Conservation (phyloP, 192 early-diverging fungal genomes). For the Coemansia guatemalensis region DNA sequence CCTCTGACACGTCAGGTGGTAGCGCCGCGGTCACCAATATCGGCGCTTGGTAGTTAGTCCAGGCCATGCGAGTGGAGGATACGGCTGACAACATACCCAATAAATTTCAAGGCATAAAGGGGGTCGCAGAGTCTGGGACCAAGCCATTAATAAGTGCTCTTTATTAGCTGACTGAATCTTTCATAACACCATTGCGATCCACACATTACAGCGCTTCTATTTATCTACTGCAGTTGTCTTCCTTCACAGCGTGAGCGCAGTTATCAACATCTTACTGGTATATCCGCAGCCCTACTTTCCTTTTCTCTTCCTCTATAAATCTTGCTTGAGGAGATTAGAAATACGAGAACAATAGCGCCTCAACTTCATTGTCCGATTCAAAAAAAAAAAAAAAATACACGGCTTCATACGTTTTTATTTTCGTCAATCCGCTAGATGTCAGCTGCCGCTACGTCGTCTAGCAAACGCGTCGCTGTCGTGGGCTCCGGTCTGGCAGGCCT, state of each 20-base stretch:
- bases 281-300: background rate
- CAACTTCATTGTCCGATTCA: background rate
- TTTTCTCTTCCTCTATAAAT: background rate
- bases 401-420: background rate
- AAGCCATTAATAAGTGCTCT: no score
- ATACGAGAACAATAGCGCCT: background rate
- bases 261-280: background rate
- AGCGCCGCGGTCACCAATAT: conserved; percentile 33
- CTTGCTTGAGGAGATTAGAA: background rate
- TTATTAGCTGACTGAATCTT: no score
- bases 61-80: background rate
- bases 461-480: conserved; percentile 36
- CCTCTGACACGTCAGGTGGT: conserved; percentile 1
- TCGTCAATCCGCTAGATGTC: background rate
- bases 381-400: background rate
- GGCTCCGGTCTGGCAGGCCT: conserved; percentile 51
- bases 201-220: no score
- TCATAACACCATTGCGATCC: no score
- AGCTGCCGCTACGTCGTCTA: background rate
- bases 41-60: conserved; percentile 22
- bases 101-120: conserved; percentile 5
- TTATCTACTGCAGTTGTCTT: background rate
- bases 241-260: background rate
- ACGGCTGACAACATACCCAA: background rate
- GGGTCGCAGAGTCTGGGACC: background rate